A percentile compares a stretch with the other conserved stretches of the same genome.
These are phyloP conservation scores for Eutrema japonicum DNA, from an alignment of 345 rosid species.

Conservation along the genomic window DNA sequence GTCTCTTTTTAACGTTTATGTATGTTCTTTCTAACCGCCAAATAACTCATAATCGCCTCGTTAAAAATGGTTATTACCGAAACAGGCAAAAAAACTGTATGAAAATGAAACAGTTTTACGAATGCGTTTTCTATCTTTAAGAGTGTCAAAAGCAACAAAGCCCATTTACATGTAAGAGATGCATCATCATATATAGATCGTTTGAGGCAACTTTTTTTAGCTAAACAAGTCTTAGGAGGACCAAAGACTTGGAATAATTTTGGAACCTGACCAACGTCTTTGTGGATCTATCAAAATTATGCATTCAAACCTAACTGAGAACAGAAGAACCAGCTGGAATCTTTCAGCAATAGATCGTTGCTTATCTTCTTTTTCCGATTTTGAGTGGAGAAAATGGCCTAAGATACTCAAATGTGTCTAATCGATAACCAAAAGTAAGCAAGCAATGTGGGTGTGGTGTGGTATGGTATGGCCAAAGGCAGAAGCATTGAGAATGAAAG, in stretches of 20 bases:
- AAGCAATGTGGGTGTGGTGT: slow-evolving; percentile 40
- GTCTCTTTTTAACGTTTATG: too few species aligned
- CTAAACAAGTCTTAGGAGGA: too few species aligned
- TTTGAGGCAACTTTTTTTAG: too few species aligned
- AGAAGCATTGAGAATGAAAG: slow-evolving; percentile 41
- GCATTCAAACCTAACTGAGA: too few species aligned
- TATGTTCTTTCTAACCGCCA: too few species aligned
- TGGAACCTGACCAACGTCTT: too few species aligned
- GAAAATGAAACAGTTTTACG: too few species aligned
- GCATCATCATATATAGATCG: background rate
- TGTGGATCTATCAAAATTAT: too few species aligned
- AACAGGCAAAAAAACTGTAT: too few species aligned
- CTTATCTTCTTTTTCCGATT: slow-evolving; percentile 16
- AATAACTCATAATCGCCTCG: too few species aligned
- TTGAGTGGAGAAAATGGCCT: slow-evolving; percentile 32
- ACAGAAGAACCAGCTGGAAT: slow-evolving; percentile 33
- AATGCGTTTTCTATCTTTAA: background rate
- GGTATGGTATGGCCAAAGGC: slow-evolving; percentile 44
- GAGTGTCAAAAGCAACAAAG: slow-evolving; percentile 5
- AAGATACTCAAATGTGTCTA: slow-evolving; percentile 36
- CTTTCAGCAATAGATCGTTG: slow-evolving; percentile 8
- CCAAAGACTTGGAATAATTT: too few species aligned
- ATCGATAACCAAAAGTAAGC: slow-evolving; percentile 39
- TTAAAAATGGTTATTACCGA: too few species aligned
- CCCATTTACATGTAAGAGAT: slow-evolving; percentile 10